These are phyloP conservation scores for Rhazya stricta DNA, from an alignment of 257 asterid genomes.

Conservation along the genomic window DNA sequence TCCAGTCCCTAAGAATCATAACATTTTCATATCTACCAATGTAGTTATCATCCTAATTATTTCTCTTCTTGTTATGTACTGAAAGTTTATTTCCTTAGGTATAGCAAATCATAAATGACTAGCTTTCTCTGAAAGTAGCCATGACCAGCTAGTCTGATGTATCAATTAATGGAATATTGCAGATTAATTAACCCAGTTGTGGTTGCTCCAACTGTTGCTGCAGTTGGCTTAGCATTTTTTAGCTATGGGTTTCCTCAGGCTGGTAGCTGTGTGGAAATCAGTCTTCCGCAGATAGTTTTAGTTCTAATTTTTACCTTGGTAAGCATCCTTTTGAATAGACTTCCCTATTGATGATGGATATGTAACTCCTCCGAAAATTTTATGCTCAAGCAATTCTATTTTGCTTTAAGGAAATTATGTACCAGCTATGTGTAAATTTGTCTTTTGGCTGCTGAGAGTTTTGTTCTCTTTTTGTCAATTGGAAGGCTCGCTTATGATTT, in stretches of 20 bases:
- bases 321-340: conserved; percentile 29
- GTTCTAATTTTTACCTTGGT: conserved; percentile 91
- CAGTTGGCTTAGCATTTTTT: conserved; percentile 89
- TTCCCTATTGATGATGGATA: not conserved
- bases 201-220: conserved; percentile 88
- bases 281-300: conserved; percentile 79
- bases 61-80: not conserved
- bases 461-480: not conserved
- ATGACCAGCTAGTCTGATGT: conserved; percentile 12
- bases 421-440: not conserved
- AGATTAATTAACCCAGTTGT: conserved; percentile 96
- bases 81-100: not conserved
- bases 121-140: not conserved
- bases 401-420: conserved; percentile 7
- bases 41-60: not conserved
- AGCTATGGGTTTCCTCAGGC: conserved; percentile 99
- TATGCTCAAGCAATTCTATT: not conserved
- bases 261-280: conserved; percentile 87
- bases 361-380: not conserved
- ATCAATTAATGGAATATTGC: conserved; percentile 18
- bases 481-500: not conserved
- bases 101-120: not conserved
- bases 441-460: no score
- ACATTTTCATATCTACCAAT: no score
- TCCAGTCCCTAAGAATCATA: not conserved